These are phyloP conservation scores for Penicillium griseofulvum DNA, from an alignment of 2,329 filamentous ascomycete genomes.

Conservation along the genomic window DNA sequence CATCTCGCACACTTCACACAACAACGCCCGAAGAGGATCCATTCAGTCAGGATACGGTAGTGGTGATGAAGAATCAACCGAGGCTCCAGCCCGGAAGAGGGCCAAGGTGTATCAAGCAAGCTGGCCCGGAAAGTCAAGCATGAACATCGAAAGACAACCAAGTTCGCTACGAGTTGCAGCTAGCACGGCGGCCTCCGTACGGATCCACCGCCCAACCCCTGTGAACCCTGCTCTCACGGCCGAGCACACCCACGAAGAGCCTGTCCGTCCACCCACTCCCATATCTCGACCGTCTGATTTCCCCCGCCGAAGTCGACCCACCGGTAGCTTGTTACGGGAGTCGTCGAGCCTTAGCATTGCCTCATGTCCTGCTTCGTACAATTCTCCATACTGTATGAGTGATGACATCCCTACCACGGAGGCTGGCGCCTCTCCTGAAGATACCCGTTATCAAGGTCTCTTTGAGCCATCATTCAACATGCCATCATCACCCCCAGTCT, in stretches of 20 bases:
- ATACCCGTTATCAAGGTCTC: slow-evolving; percentile 49
- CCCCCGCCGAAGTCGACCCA: slow-evolving; percentile 31
- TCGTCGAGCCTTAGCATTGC: slow-evolving; percentile 54
- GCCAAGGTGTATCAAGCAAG: slow-evolving; percentile 73
- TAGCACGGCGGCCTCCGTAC: slow-evolving; percentile 83
- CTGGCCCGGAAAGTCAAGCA: slow-evolving; percentile 65
- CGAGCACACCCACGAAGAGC: slow-evolving; percentile 41
- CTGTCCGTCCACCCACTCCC: slow-evolving; percentile 48
- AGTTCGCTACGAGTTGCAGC: slow-evolving; percentile 87
- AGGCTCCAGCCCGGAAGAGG: slow-evolving; percentile 68
- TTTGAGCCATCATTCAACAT: slow-evolving; percentile 75
- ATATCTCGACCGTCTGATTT: slow-evolving; percentile 36
- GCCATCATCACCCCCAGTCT: slow-evolving; percentile 83
- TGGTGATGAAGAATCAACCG: slow-evolving; percentile 64
- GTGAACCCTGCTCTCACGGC: slow-evolving; percentile 39
- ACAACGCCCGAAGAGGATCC: slow-evolving; percentile 34
- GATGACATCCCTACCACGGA: slow-evolving; percentile 43
- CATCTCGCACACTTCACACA: slow-evolving; percentile 23
- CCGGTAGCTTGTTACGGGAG: slow-evolving; percentile 59
- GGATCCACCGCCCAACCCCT: slow-evolving; percentile 72
- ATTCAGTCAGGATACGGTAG: slow-evolving; percentile 64
- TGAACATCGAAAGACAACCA: slow-evolving; percentile 66
- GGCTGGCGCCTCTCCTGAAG: slow-evolving; percentile 51
- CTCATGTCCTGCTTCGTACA: slow-evolving; percentile 35
- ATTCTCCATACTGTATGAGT: slow-evolving; percentile 42